phyloP scores from a whole-genome alignment of 2,329 filamentous ascomycete genomes.

The Hypoxylon sp. region DNA sequence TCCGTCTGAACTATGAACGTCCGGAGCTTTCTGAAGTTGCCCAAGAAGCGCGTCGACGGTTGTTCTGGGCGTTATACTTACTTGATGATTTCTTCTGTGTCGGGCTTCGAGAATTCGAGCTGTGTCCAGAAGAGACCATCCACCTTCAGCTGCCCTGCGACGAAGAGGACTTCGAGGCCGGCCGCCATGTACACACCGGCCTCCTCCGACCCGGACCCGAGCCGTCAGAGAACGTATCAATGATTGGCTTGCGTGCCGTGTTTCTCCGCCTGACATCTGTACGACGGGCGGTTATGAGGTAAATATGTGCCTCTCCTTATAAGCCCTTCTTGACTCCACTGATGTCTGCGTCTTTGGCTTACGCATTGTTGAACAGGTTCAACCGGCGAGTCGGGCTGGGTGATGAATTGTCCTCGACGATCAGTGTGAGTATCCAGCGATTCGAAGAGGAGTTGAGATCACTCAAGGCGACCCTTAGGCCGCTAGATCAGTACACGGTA shows the following conservation, averaged over 20 bases:
- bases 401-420: conserved; percentile 49
- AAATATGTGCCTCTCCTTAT: conserved; percentile 6
- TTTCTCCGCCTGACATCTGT: conserved; percentile 50
- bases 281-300: conserved; percentile 53
- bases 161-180: conserved; percentile 55
- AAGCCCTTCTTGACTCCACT: background rate
- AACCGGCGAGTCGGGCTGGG: conserved; percentile 51
- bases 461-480: conserved; percentile 43
- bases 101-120: conserved; percentile 60
- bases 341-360: conserved; percentile 7
- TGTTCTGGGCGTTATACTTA: conserved; percentile 60
- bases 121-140: conserved; percentile 58
- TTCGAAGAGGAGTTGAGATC: conserved; percentile 50
- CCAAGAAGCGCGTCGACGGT: conserved; percentile 58
- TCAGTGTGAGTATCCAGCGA: conserved; percentile 46
- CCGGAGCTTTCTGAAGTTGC: conserved; percentile 54
- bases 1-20: conserved; percentile 60
- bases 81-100: conserved; percentile 60
- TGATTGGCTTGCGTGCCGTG: conserved; percentile 47
- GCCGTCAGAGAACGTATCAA: conserved; percentile 30
- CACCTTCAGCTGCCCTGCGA: conserved; percentile 58
- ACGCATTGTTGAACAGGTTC: conserved; percentile 43
- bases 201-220: conserved; percentile 44
- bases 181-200: conserved; percentile 45
- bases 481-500: conserved; percentile 48